Evolutionary conservation across 1,284 basidiomycete genomes (phyloP).

Genomic region (Boletus smithii): DNA sequence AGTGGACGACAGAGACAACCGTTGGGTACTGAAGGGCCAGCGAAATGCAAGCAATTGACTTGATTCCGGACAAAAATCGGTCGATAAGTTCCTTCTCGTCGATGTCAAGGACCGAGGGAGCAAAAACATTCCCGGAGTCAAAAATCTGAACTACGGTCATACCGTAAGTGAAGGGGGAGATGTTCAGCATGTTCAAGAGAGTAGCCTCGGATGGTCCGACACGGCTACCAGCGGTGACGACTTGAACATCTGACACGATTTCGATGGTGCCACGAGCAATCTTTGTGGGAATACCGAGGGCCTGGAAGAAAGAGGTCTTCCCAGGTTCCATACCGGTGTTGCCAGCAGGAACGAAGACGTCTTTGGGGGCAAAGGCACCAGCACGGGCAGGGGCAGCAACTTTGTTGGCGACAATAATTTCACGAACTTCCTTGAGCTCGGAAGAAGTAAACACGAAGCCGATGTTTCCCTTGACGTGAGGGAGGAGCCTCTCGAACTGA

Average conservation of each 20-base stretch:
- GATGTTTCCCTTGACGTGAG: slow-evolving; percentile 95
- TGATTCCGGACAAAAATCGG: slow-evolving; percentile 90
- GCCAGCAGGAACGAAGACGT: slow-evolving; percentile 90
- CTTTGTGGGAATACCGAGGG: slow-evolving; percentile 99
- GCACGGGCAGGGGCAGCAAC: slow-evolving; percentile 98
- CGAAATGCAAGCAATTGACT: slow-evolving; percentile 94
- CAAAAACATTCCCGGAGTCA: slow-evolving; percentile 89
- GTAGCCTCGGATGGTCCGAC: slow-evolving; percentile 98
- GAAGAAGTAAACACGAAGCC: slow-evolving; percentile 96
- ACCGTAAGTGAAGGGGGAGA: slow-evolving; percentile 98
- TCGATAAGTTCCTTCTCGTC: slow-evolving; percentile 88
- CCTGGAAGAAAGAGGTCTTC: slow-evolving; percentile 99
- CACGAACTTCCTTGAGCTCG: slow-evolving; percentile 94
- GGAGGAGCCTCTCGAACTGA: slow-evolving; percentile 94
- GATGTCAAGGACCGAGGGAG: slow-evolving; percentile 90
- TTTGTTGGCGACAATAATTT: slow-evolving; percentile 92
- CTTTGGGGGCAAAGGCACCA: slow-evolving; percentile 90
- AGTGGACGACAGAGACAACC: slow-evolving; percentile 89
- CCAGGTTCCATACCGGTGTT: slow-evolving; percentile 99
- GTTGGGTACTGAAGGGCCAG: slow-evolving; percentile 96
- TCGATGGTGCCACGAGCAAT: slow-evolving; percentile 99
- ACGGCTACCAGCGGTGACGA: slow-evolving; percentile 88
- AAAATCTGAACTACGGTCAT: slow-evolving; percentile 96
- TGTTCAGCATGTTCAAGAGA: slow-evolving; percentile 98
- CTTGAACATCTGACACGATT: slow-evolving; percentile 97